Base-by-base conservation (phyloP, 225 moss, liverwort and hornwort species). In the Sphagnum tenellum region DNA sequence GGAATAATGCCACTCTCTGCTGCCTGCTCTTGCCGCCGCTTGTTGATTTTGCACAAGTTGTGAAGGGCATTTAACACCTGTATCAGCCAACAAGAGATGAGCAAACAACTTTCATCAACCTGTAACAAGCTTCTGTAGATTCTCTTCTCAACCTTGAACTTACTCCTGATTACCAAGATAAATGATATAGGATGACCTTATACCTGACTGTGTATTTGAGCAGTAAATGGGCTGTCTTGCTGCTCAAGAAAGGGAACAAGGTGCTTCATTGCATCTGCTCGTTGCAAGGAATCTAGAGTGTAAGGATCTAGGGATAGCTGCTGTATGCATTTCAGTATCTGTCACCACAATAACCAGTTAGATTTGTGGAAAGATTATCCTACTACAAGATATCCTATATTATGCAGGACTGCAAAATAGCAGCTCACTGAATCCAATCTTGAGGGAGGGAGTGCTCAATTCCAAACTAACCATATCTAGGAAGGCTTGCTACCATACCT, bases 241-340 rank as follows among this genome's bases (percentile, higher is more conserved):
- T 73, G 78, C 65, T 92, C 92, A 66, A 95, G 70, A 72, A 95
- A 88, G 69, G 89, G 89, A 63, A 95, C 88, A 66, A 95, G 88
- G 78, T 92, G 92, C 84, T 95, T 95, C 76, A 95, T 95, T 12
- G 92, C 95, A 86, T 95, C 89, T 70, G 92, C 95, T 67, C 92
- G 80, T 89, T 95, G 95, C 80, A 95, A 75, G 49, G 72, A 82
- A 71, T 95, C 95, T 72, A 92, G 71, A 44, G 92, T 89, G 62
- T 78, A 83, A 3, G 95, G 88, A 64, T 95, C 95, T 50, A 79
- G 77, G 50, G 95, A 95, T 7, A 95, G 79, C 77, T 95, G 89
- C 73, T 95, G 92, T 67, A 95, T 85, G 71, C 89, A 89, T 69
- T 84, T 86, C 77, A 95, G 70, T 62, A 95, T 86, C 95, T 95